Base-by-base conservation (phyloP, 352 stramenopile genomes). In the Globisporangium middletonii region DNA sequence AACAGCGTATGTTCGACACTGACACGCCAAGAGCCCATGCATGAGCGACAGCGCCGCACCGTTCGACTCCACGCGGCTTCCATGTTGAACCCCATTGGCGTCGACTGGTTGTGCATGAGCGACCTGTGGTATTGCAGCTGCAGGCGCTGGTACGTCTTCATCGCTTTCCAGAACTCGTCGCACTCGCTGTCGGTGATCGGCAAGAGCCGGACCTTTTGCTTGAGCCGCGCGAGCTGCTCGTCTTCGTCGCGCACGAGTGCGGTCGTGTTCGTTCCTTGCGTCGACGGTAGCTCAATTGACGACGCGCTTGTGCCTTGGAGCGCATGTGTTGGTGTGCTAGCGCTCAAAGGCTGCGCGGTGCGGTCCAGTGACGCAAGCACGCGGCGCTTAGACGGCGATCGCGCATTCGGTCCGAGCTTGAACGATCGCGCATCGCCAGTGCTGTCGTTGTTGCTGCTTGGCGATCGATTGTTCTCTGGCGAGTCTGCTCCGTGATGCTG, bases 51-150 rank as follows among this genome's bases (percentile, higher is more conserved):
- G 13, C 11, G n/a, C 2, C 38, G 19, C 54, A 87, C 77, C 66
- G 68, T 59, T 65, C 57, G 70, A 42, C 76, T 76, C 57, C 79
- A 85, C 33, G 77, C 74, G 33, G 77, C 68, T 59, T 83, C 66
- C 62, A 77, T 74, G 53, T 87, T 87, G 51, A 83, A 87, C 0
- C 70, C 68, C 55, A 87, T 75, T 1, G 69, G 68, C 19, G 72
- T 80, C 4, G 68, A 60, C 30, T 75, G 65, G 23, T 71, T 68
- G 38, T 56, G 57, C 27, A 72, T 48, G 8, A 79, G 13, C 2
- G 65, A 66, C 28, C 50, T 63, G 16, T 58, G 58, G 45, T 78
- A 67, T 15, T 75, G 57, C 58, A 73, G 59, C 18, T 79, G 60
- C 45, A 85, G 57, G 19, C 57, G 67, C 38, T 82, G 71, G 45